These are phyloP conservation scores for Meripilus lineatus DNA, from an alignment of 1,284 basidiomycete species.

Conservation along the genomic window DNA sequence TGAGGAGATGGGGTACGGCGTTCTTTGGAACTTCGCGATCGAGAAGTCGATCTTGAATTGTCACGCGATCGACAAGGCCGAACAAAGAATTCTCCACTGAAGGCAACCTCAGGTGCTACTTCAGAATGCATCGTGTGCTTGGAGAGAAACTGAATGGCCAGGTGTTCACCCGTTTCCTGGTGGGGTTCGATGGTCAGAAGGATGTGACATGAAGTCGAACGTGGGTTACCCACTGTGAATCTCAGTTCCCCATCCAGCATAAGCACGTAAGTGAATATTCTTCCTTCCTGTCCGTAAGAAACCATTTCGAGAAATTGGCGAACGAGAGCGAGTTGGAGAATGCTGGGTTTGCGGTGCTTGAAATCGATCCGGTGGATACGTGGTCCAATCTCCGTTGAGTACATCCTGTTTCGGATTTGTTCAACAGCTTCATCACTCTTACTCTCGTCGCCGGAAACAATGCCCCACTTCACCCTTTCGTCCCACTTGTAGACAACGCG, in stretches of 20 bases:
- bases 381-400: conserved; percentile 1
- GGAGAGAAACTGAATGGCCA: conserved; percentile 41
- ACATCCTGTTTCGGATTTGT: conserved; percentile 10
- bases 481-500: conserved; percentile 39
- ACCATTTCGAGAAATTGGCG: conserved; percentile 39
- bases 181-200: neutral
- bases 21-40: neutral
- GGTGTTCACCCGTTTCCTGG: conserved; percentile 44
- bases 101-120: conserved; percentile 34
- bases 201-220: neutral
- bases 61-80: conserved; percentile 19
- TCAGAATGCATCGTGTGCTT: conserved; percentile 52
- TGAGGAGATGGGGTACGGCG: neutral
- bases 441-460: conserved; percentile 14
- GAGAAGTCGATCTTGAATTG: neutral
- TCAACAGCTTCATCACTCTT: neutral
- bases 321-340: conserved; percentile 25
- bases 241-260: conserved; percentile 41
- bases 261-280: conserved; percentile 43
- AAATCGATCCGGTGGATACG: neutral
- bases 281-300: conserved; percentile 36
- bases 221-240: conserved; percentile 30
- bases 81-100: conserved; percentile 35
- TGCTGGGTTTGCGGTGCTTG: neutral
- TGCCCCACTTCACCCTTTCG: conserved; percentile 33